These are phyloP conservation scores for Toxoplasma gondii DNA, from an alignment of 169 alveolate genomes.

Conservation along the genomic window DNA sequence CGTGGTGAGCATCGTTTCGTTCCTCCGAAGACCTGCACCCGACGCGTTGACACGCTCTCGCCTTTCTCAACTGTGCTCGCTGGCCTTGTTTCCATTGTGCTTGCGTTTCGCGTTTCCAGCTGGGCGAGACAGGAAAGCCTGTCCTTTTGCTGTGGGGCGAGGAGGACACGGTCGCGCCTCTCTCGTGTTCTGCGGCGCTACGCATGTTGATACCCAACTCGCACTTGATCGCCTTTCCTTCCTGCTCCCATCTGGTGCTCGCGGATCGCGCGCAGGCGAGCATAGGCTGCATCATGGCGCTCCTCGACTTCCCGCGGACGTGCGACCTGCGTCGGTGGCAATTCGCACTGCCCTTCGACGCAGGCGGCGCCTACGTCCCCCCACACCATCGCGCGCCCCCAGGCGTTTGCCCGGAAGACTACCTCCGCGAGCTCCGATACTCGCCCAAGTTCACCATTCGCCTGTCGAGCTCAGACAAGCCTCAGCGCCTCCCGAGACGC, in stretches of 20 bases:
- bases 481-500: neutral
- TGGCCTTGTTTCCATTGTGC: too few species aligned
- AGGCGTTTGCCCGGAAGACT: neutral
- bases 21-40: too few species aligned
- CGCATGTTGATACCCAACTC: neutral
- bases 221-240: neutral
- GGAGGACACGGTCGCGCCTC: slow-evolving; percentile 28
- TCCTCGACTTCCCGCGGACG: slow-evolving; percentile 43
- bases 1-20: too few species aligned
- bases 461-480: neutral
- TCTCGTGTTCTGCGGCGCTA: neutral
- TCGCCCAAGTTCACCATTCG: neutral
- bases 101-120: neutral
- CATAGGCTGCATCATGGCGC: slow-evolving; percentile 29
- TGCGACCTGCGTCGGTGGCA: slow-evolving; percentile 1
- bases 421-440: neutral
- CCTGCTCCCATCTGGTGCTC: slow-evolving; percentile 27
- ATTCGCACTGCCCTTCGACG: slow-evolving; percentile 35
- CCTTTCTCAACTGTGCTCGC: too few species aligned
- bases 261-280: slow-evolving; percentile 40
- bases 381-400: slow-evolving; percentile 25
- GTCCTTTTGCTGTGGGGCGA: slow-evolving; percentile 38
- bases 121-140: neutral
- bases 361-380: slow-evolving; percentile 7
- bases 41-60: too few species aligned